A percentile compares a stretch with the other conserved stretches of the same genome.
Evolutionary conservation across 371 early-diverging fungal genomes (phyloP).

Genomic region (Zychaea mexicana): DNA sequence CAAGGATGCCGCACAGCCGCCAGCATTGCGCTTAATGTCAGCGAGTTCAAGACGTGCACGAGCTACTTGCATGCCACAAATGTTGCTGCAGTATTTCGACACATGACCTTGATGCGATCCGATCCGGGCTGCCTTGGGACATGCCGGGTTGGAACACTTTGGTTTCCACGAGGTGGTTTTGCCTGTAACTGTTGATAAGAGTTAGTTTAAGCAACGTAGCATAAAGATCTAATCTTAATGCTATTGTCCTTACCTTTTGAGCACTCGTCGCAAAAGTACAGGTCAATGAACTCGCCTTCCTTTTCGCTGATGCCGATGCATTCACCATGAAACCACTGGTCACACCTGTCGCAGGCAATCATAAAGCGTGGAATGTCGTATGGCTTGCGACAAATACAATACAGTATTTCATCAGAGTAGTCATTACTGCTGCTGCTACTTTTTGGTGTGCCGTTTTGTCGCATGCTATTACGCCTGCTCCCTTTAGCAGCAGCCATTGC

Average conservation of each 20-base stretch:
- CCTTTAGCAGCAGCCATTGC: conserved; percentile 10
- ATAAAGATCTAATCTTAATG: not conserved
- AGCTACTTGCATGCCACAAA: conserved; percentile 47
- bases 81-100: conserved; percentile 45
- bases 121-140: conserved; percentile 34
- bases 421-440: not conserved
- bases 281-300: conserved; percentile 59
- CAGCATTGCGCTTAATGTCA: conserved; percentile 29
- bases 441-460: not conserved
- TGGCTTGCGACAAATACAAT: conserved; percentile 59
- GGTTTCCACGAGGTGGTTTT: conserved; percentile 52
- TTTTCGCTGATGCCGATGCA: conserved; percentile 63
- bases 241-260: conserved; percentile 32
- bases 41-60: conserved; percentile 34
- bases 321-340: conserved; percentile 71
- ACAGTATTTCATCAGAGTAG: conserved; percentile 25
- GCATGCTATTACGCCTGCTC: conserved; percentile 10
- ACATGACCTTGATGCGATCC: conserved; percentile 29
- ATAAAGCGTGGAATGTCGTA: conserved; percentile 60
- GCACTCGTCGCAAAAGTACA: conserved; percentile 59
- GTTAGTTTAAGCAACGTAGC: not conserved
- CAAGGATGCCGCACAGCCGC: conserved; percentile 5
- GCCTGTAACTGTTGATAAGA: conserved; percentile 34
- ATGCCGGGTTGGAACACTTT: conserved; percentile 48
- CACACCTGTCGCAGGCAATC: conserved; percentile 69